Percentiles rank a stretch among this genome's conserved stretches.
These are phyloP conservation scores for Fistulifera solaris DNA, from an alignment of 108 stramenopile genomes.

Conservation along the genomic window DNA sequence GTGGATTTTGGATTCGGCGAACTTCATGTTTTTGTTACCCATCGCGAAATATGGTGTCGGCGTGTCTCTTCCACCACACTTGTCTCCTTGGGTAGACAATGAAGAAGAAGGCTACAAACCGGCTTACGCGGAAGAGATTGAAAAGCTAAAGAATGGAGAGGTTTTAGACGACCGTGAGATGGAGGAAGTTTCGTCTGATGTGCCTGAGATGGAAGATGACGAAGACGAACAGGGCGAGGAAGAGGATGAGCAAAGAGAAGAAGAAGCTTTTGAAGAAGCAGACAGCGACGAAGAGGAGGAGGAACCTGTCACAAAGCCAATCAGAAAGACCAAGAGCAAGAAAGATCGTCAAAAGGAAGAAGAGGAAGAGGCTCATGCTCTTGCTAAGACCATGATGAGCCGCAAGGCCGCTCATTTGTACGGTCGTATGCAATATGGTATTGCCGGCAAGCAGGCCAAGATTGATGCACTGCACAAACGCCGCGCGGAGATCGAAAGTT, in stretches of 20 bases:
- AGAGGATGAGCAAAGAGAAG: slow-evolving; percentile 11
- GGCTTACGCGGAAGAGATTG: slow-evolving; percentile 92
- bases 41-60: slow-evolving; percentile 84
- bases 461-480: slow-evolving; percentile 69
- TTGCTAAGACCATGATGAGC: slow-evolving; percentile 89
- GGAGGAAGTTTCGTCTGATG: slow-evolving; percentile 23
- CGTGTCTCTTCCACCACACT: slow-evolving; percentile 89
- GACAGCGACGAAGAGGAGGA: slow-evolving; percentile 20
- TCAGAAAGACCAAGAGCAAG: slow-evolving; percentile 16
- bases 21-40: slow-evolving; percentile 87
- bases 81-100: slow-evolving; percentile 98
- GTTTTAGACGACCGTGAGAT: slow-evolving; percentile 20
- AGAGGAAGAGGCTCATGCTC: slow-evolving; percentile 78
- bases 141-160: slow-evolving; percentile 78
- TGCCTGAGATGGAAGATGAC: slow-evolving; percentile 32
- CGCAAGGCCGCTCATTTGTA: slow-evolving; percentile 89
- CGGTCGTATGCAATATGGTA: slow-evolving; percentile 89
- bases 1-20: slow-evolving; percentile 94
- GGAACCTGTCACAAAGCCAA: slow-evolving; percentile 8
- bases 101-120: slow-evolving; percentile 97
- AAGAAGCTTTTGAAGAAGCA: slow-evolving; percentile 34
- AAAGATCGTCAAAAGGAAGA: slow-evolving; percentile 19
- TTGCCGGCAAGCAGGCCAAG: slow-evolving; percentile 68
- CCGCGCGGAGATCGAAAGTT: slow-evolving; percentile 60
- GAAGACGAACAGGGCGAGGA: slow-evolving; percentile 19